Percentiles rank a stretch among this genome's conserved stretches.
Conservation (phyloP, 1,284 basidiomycete genomes). For the Cutaneotrichosporon mucoides region DNA sequence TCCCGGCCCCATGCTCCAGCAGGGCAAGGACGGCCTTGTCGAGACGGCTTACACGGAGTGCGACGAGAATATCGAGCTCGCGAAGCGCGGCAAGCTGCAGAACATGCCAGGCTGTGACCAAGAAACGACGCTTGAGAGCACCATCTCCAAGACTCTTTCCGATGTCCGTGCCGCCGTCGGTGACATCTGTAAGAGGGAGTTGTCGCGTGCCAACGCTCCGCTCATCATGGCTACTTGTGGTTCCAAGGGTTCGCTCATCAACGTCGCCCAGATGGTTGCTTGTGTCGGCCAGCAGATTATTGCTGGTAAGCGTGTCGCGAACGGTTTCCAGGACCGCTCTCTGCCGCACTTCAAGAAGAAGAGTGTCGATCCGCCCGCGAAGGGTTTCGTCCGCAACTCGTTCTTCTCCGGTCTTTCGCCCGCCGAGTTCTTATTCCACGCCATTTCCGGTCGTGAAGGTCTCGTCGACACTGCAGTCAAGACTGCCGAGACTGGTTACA, state of each 20-base stretch:
- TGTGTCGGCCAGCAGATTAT: constrained; percentile 99
- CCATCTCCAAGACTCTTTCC: constrained; percentile 89
- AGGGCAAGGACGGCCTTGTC: constrained; percentile 81
- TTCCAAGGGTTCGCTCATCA: constrained; percentile 99
- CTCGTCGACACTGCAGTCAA: constrained; percentile 99
- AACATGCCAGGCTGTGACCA: constrained; percentile 96
- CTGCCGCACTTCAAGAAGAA: constrained; percentile 98
- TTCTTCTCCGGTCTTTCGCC: constrained; percentile 94
- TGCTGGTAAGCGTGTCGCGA: constrained; percentile 92
- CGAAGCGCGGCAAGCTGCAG: constrained; percentile 87
- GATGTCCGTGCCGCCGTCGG: constrained; percentile 95
- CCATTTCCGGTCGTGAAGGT: constrained; percentile 97
- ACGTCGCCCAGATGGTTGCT: constrained; percentile 99
- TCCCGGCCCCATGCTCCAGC: constrained; percentile 76
- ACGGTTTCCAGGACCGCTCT: constrained; percentile 98
- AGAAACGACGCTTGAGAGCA: constrained; percentile 92
- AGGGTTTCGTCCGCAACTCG: constrained; percentile 96
- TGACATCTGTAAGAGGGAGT: constrained; percentile 96
- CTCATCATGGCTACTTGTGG: constrained; percentile 99
- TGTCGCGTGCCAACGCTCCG: constrained; percentile 93
- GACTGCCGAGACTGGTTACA: constrained; percentile 99
- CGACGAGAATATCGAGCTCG: constrained; percentile 77
- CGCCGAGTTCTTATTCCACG: constrained; percentile 98
- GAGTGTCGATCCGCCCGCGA: constrained; percentile 92
- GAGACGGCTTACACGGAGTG: constrained; percentile 86